Conservation (phyloP, 2,329 filamentous ascomycete species). For the Leptographium galeiforme region DNA sequence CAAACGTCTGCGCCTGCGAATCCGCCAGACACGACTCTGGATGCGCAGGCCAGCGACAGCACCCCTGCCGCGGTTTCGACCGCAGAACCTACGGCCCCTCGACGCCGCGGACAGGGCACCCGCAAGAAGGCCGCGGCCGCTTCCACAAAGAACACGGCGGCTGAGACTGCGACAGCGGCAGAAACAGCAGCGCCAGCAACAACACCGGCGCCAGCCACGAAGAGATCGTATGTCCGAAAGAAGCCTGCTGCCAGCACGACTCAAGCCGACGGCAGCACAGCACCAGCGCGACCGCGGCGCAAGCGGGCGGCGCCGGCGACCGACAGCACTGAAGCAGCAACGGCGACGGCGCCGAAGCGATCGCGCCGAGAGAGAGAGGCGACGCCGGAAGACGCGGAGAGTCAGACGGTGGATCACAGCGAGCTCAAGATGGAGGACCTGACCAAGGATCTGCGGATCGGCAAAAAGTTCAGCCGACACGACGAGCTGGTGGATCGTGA, state of each 20-base stretch:
- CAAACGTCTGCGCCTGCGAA: not conserved
- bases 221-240: conserved; percentile 3
- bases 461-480: conserved; percentile 63
- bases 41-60: no score
- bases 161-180: not conserved
- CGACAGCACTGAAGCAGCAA: not conserved
- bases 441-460: conserved; percentile 54
- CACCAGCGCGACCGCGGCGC: not conserved
- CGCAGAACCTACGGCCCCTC: no score
- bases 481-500: conserved; percentile 59
- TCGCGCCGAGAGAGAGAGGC: conserved; percentile 25
- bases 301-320: not conserved
- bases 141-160: no score
- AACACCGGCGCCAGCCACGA: conserved; percentile 2
- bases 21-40: not conserved
- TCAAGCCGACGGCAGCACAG: no score
- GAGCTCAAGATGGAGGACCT: conserved; percentile 61
- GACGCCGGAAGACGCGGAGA: conserved; percentile 52
- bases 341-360: not conserved
- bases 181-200: no score
- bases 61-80: no score
- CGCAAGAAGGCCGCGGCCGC: no score
- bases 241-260: not conserved
- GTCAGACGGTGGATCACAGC: conserved; percentile 48
- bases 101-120: no score